Conservation (phyloP, 805 yeast species). For the Cyberlindnera sargentensis region DNA sequence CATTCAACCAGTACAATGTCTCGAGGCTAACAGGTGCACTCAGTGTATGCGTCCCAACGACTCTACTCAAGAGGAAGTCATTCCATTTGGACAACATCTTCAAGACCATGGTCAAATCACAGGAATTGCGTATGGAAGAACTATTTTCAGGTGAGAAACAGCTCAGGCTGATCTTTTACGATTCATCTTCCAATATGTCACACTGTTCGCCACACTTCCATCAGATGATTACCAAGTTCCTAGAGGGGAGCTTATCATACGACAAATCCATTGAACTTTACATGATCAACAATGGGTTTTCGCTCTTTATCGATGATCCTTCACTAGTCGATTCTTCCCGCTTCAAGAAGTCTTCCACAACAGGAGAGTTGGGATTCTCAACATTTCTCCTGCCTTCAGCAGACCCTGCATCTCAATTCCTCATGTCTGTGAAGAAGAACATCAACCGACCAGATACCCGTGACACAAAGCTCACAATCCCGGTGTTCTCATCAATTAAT, state of each 20-base stretch:
- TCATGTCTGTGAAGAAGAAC: slow-evolving; percentile 19
- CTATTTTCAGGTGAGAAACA: slow-evolving; percentile 7
- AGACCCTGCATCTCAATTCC: slow-evolving; percentile 18
- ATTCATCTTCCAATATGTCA: slow-evolving; percentile 13
- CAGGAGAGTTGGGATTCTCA: slow-evolving; percentile 10
- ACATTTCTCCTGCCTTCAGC: slow-evolving; percentile 19
- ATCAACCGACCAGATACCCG: slow-evolving; percentile 5
- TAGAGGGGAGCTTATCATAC: slow-evolving; percentile 9
- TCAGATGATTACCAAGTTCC: slow-evolving; percentile 22
- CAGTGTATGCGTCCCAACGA: slow-evolving; percentile 83
- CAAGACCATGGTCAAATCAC: slow-evolving; percentile 22
- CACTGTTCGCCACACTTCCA: slow-evolving; percentile 21
- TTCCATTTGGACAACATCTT: slow-evolving; percentile 22
- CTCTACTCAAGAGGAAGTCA: slow-evolving; percentile 57
- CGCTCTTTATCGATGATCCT: slow-evolving; percentile 6
- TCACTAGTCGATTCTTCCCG: slow-evolving; percentile 10
- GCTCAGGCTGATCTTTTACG: slow-evolving; percentile 20
- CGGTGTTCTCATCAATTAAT: slow-evolving; percentile 4
- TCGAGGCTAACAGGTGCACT: slow-evolving; percentile 55
- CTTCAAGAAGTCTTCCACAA: slow-evolving; percentile 8
- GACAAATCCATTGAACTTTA: slow-evolving; percentile 11
- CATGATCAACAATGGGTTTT: slow-evolving; percentile 19
- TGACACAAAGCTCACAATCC: slow-evolving; percentile 6
- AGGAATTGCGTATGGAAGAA: slow-evolving; percentile 11
- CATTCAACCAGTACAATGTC: slow-evolving; percentile 66